phyloP scores from a whole-genome alignment of 1,139 yeast species.

The Scheffersomyces illinoinensis region DNA sequence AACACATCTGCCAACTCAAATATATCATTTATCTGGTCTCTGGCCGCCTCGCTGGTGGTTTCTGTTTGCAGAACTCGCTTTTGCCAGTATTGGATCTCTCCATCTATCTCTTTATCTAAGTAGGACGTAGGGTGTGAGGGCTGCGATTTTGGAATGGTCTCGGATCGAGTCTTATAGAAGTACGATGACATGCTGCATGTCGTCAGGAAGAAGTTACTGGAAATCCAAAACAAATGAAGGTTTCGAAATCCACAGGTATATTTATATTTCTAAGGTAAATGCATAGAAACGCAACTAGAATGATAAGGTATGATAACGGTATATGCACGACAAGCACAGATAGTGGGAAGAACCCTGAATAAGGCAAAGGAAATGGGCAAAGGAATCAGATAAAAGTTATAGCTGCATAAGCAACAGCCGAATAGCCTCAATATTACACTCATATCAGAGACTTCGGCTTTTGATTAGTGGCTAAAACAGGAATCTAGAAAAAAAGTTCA shows the following conservation, averaged over 20 bases:
- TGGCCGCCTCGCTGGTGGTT: conserved; percentile 15
- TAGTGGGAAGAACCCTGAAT: background rate
- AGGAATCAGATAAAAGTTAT: too few species aligned
- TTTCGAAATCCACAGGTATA: background rate
- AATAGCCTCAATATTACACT: too few species aligned
- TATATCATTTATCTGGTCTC: conserved; percentile 29
- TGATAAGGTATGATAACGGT: background rate
- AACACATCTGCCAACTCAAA: conserved; percentile 20
- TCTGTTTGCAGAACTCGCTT: conserved; percentile 21
- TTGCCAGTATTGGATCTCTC: conserved; percentile 2
- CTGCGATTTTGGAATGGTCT: background rate
- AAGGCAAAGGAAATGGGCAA: background rate
- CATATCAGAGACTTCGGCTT: too few species aligned
- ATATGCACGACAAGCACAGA: background rate
- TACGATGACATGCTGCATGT: background rate
- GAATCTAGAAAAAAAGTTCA: too few species aligned
- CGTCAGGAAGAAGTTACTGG: background rate
- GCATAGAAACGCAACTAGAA: background rate
- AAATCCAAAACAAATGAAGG: background rate
- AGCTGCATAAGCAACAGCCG: too few species aligned
- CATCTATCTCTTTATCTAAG: background rate
- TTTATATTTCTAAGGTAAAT: too few species aligned
- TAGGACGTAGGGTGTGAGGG: background rate
- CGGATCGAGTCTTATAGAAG: background rate
- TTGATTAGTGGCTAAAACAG: too few species aligned